Percentiles rank a stretch among this genome's conserved stretches.
These are phyloP conservation scores for Canavalia ensiformis DNA, from an alignment of 306 rosid species.

Conservation along the genomic window DNA sequence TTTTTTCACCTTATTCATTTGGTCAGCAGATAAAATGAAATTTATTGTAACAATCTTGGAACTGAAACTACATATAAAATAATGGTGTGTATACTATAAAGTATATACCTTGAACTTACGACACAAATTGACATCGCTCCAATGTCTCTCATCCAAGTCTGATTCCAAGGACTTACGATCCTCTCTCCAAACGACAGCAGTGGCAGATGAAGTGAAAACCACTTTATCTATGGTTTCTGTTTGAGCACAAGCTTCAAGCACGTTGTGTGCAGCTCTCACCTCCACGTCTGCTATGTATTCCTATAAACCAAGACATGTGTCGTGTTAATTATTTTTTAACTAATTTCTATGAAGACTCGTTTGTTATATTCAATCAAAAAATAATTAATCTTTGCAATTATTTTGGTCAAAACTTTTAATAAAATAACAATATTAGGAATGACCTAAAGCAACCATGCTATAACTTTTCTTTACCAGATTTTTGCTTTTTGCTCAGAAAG, in stretches of 20 bases:
- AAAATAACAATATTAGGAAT: neutral
- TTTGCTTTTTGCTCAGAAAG: no score
- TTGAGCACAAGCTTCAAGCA: slow-evolving; percentile 85
- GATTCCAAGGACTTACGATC: slow-evolving; percentile 55
- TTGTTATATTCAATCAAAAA: neutral
- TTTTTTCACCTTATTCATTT: no score
- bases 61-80: no score
- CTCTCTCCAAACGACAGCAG: slow-evolving; percentile 76
- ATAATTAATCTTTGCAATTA: neutral
- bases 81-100: no score
- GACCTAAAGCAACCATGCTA: neutral
- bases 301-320: slow-evolving; percentile 37
- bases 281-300: slow-evolving; percentile 75
- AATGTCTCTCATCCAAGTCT: slow-evolving; percentile 68
- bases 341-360: no score
- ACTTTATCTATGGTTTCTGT: slow-evolving; percentile 76
- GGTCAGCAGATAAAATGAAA: no score
- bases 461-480: no score
- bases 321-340: no score
- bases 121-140: slow-evolving; percentile 77
- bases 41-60: no score
- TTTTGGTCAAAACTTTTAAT: neutral
- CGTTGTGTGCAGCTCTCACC: slow-evolving; percentile 87
- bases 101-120: slow-evolving; percentile 71
- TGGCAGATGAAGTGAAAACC: slow-evolving; percentile 71